Evolutionary conservation across 2,329 filamentous ascomycete species (phyloP).

Genomic region (Cladophialophora psammophila): DNA sequence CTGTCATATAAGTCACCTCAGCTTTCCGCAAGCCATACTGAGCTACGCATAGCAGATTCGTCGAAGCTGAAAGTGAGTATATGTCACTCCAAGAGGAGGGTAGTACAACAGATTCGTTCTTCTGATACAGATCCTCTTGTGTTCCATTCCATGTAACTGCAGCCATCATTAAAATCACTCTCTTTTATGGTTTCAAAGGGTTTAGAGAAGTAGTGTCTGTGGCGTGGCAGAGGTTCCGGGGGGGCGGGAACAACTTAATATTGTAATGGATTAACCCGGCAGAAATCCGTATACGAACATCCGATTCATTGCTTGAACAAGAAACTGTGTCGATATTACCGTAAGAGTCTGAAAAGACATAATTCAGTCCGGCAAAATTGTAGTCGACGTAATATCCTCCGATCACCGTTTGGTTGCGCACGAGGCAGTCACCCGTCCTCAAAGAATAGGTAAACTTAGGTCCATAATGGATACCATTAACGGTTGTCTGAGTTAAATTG

Average conservation of each 20-base stretch:
- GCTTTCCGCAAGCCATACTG: slow-evolving; percentile 8
- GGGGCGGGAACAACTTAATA: neutral
- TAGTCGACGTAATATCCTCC: slow-evolving; percentile 10
- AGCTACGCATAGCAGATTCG: slow-evolving; percentile 8
- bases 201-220: neutral
- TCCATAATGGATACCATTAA: neutral
- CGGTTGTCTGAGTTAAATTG: neutral
- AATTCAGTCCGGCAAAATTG: slow-evolving; percentile 9
- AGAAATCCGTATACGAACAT: slow-evolving; percentile 8
- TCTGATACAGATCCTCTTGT: neutral
- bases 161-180: neutral
- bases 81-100: neutral
- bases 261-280: slow-evolving; percentile 11
- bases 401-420: neutral
- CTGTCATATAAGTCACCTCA: slow-evolving; percentile 14
- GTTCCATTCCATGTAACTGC: slow-evolving; percentile 13
- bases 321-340: slow-evolving; percentile 5
- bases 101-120: neutral
- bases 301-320: neutral
- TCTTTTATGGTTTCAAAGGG: neutral
- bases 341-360: slow-evolving; percentile 10
- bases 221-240: neutral
- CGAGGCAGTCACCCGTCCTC: slow-evolving; percentile 5
- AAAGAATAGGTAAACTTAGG: slow-evolving; percentile 14
- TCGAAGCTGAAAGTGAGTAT: slow-evolving; percentile 2